Percentiles rank a stretch among this genome's conserved stretches.
Conservation (phyloP, 768 basidiomycete species). For the Mycena vitilis region DNA sequence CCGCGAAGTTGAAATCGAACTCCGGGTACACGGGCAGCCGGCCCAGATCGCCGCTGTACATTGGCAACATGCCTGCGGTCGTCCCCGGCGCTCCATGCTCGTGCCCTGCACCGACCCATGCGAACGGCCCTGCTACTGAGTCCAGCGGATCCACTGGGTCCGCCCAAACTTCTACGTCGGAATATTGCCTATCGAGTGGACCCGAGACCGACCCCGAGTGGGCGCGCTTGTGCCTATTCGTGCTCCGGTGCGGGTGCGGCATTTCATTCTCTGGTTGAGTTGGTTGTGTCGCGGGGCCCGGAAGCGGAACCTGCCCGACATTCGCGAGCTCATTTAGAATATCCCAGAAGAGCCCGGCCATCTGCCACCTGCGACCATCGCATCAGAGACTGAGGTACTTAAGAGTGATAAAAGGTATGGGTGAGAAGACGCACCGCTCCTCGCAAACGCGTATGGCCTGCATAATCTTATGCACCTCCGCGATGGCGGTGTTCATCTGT, state of each 20-base stretch:
- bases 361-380: constrained; percentile 48
- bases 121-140: neutral
- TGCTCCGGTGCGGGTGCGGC: neutral
- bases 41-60: constrained; percentile 58
- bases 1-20: no score
- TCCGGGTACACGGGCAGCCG: constrained; percentile 47
- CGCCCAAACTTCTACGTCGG: neutral
- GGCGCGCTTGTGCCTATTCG: neutral
- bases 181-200: neutral
- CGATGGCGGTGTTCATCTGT: constrained; percentile 63
- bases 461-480: constrained; percentile 71
- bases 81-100: constrained; percentile 17
- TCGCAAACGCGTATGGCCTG: constrained; percentile 57
- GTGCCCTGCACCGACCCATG: constrained; percentile 9
- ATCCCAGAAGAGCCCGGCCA: constrained; percentile 54
- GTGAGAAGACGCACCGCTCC: constrained; percentile 44
- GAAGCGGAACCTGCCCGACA: constrained; percentile 1
- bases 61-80: constrained; percentile 45
- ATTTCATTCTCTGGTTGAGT: neutral
- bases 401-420: neutral
- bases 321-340: constrained; percentile 25
- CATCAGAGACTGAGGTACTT: no score
- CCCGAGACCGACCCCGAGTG: neutral
- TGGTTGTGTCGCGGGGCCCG: neutral
- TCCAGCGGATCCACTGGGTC: neutral